Conservation (phyloP, 2,329 filamentous ascomycete species). For the Grosmannia serpens region DNA sequence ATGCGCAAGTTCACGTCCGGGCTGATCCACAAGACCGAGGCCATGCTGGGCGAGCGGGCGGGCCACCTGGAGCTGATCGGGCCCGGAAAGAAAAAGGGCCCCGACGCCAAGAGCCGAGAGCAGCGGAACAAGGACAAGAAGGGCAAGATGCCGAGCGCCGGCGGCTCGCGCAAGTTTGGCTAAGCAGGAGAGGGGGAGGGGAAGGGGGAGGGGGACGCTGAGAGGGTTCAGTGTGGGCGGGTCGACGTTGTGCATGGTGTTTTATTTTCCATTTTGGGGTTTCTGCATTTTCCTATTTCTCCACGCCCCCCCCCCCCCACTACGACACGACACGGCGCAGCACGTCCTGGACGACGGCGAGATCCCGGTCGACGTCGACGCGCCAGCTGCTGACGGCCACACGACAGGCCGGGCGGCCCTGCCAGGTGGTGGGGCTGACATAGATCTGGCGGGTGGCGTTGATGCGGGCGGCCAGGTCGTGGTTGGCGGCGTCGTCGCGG, state of each 20-base stretch:
- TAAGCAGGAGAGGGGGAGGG: constrained; percentile 19
- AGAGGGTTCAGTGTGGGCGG: too few species aligned
- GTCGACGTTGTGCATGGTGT: background rate
- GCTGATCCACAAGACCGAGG: constrained; percentile 43
- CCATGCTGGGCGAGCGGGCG: constrained; percentile 45
- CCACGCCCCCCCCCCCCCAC: background rate
- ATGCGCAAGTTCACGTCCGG: constrained; percentile 44
- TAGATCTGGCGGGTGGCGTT: constrained; percentile 67
- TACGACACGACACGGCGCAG: constrained; percentile 22
- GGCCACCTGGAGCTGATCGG: constrained; percentile 50
- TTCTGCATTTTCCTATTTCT: background rate
- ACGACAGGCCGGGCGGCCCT: constrained; percentile 61
- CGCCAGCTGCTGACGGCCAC: constrained; percentile 82
- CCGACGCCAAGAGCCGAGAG: constrained; percentile 6
- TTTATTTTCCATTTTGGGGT: background rate
- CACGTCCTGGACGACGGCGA: constrained; percentile 51
- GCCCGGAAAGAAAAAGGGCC: constrained; percentile 35
- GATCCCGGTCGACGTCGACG: constrained; percentile 57
- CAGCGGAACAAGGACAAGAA: constrained; percentile 21
- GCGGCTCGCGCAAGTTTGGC: constrained; percentile 44
- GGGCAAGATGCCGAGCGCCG: constrained; percentile 22
- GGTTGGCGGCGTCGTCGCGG: constrained; percentile 51
- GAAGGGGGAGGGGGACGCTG: too few species aligned
- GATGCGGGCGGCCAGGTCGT: constrained; percentile 55
- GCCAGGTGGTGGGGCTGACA: constrained; percentile 72